Percentiles rank a stretch among this genome's conserved stretches.
These are phyloP conservation scores for Bolboschoenus planiculmis DNA, from an alignment of 176 grass and related monocot species.

Conservation along the genomic window DNA sequence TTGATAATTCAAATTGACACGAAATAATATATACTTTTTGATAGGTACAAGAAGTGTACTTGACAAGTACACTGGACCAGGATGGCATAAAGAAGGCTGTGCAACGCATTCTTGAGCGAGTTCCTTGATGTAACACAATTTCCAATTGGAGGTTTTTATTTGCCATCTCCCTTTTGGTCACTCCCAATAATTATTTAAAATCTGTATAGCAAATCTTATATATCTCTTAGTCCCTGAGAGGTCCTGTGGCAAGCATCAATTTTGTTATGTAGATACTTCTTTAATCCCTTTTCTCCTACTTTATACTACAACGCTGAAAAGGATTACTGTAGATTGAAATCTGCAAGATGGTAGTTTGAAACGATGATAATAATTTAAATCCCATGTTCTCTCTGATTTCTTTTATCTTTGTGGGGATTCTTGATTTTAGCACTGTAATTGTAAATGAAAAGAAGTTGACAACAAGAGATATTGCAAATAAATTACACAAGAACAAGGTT, in stretches of 20 bases:
- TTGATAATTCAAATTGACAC: neutral
- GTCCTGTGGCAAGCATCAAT: neutral
- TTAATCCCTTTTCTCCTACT: no score
- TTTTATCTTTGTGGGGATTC: no score
- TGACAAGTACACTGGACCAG: conserved; percentile 81
- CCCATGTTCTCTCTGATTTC: no score
- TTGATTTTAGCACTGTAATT: no score
- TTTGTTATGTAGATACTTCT: neutral
- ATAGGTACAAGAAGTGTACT: conserved; percentile 92
- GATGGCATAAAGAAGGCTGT: conserved; percentile 85
- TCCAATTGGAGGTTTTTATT: neutral
- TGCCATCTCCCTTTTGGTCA: conserved; percentile 5
- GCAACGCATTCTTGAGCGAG: conserved; percentile 65
- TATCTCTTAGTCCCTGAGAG: neutral
- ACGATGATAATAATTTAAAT: no score
- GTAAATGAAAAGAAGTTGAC: no score
- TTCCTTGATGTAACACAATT: conserved; percentile 53
- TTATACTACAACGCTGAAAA: no score
- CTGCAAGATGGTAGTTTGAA: no score
- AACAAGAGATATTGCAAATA: no score
- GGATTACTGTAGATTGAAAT: no score
- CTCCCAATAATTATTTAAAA: neutral
- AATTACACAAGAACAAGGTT: no score
- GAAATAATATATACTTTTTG: neutral
- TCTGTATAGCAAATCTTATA: neutral